phyloP scores from a whole-genome alignment of 1,284 basidiomycete species.

The Cutaneotrichosporon dermatis region DNA sequence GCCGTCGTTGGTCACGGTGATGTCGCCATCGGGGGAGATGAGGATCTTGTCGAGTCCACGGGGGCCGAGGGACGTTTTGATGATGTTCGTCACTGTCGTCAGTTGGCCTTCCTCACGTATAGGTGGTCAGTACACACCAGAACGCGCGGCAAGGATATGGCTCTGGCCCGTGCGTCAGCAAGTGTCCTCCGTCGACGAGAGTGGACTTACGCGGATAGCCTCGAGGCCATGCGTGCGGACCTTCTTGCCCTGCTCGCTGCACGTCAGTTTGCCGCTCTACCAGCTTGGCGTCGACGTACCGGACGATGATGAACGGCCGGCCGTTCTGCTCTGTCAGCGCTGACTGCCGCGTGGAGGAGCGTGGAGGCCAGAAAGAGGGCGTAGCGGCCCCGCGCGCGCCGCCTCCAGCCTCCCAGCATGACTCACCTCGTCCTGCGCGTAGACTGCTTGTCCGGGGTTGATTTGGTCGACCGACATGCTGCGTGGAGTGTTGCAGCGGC shows the following conservation, averaged over 20 bases:
- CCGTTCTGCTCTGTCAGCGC: slow-evolving; percentile 63
- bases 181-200: not conserved
- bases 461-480: slow-evolving; percentile 46
- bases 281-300: slow-evolving; percentile 24
- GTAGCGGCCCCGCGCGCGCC: not conserved
- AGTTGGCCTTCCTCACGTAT: not conserved
- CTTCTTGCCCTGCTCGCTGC: slow-evolving; percentile 85
- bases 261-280: slow-evolving; percentile 5
- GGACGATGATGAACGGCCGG: slow-evolving; percentile 92
- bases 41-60: slow-evolving; percentile 98
- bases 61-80: slow-evolving; percentile 91
- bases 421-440: slow-evolving; percentile 82
- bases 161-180: slow-evolving; percentile 55
- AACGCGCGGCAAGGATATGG: slow-evolving; percentile 85
- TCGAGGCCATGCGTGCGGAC: slow-evolving; percentile 90
- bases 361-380: too few relatives aligned
- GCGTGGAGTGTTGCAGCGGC: slow-evolving; percentile 2
- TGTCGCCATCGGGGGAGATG: slow-evolving; percentile 96
- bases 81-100: slow-evolving; percentile 80
- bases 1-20: slow-evolving; percentile 98
- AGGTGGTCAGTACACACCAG: slow-evolving; percentile 20
- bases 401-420: not conserved
- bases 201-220: slow-evolving; percentile 78
- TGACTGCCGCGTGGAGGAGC: not conserved
- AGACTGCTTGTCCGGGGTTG: slow-evolving; percentile 61